Percentiles rank a stretch among this genome's conserved stretches.
phyloP scores from a whole-genome alignment of 352 stramenopile genomes.

The Blastocystis sp. region DNA sequence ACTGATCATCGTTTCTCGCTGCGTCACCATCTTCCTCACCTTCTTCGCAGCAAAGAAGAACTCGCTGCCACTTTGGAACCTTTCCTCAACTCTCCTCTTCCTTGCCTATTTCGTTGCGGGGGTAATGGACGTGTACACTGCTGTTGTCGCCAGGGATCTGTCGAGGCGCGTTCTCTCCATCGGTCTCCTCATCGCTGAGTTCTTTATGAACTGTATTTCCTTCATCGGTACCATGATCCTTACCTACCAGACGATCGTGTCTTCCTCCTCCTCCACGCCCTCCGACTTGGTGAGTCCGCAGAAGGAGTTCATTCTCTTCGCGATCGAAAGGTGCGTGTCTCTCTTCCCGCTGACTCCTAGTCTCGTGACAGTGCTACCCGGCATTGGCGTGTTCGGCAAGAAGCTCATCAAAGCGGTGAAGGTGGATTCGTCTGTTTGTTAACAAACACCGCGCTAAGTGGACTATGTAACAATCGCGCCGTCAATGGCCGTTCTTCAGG shows the following conservation, averaged over 20 bases:
- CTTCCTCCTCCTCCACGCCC: neutral
- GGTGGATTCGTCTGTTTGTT: constrained; percentile 17
- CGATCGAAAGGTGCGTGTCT: neutral
- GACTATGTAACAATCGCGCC: neutral
- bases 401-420: constrained; percentile 10
- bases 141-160: neutral
- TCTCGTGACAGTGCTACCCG: neutral
- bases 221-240: constrained; percentile 29
- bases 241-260: constrained; percentile 37
- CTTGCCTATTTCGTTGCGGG: constrained; percentile 36
- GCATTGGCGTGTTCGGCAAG: neutral
- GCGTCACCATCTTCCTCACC: neutral
- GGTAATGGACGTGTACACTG: constrained; percentile 23
- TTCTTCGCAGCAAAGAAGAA: neutral
- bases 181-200: neutral
- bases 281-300: constrained; percentile 3
- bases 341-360: neutral
- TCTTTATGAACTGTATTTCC: constrained; percentile 26
- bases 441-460: neutral
- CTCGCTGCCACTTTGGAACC: constrained; percentile 16
- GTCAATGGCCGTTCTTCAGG: neutral
- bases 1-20: constrained; percentile 1
- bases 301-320: constrained; percentile 18
- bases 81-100: neutral
- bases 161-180: constrained; percentile 23